Percentiles rank a stretch among this genome's conserved stretches.
Evolutionary conservation across 2,329 filamentous ascomycete genomes (phyloP).

Genomic region (Cytospora leucostoma): DNA sequence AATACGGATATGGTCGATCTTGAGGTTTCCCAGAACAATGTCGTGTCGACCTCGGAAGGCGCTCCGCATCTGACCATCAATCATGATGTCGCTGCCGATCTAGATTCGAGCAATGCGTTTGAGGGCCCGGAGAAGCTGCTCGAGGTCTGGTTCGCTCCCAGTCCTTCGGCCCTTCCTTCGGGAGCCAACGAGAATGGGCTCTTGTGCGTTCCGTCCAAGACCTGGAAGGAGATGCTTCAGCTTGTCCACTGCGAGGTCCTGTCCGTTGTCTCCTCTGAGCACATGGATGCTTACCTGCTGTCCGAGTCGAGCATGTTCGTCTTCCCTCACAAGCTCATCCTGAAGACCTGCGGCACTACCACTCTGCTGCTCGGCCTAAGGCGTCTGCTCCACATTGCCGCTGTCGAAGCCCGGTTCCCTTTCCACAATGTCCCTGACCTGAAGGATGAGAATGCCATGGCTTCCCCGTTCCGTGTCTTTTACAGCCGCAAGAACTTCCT

Average conservation of each 20-base stretch:
- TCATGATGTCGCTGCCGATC: slow-evolving; percentile 86
- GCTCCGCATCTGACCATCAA: slow-evolving; percentile 96
- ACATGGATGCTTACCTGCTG: slow-evolving; percentile 93
- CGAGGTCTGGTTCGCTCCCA: slow-evolving; percentile 96
- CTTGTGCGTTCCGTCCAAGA: slow-evolving; percentile 80
- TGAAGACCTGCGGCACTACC: slow-evolving; percentile 98
- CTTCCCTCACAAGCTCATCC: slow-evolving; percentile 97
- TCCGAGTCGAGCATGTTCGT: slow-evolving; percentile 99
- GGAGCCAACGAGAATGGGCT: slow-evolving; percentile 74
- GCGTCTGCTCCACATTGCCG: slow-evolving; percentile 89
- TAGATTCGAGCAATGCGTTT: slow-evolving; percentile 95
- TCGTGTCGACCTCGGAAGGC: slow-evolving; percentile 75
- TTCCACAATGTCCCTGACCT: slow-evolving; percentile 69
- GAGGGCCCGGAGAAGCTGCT: slow-evolving; percentile 98
- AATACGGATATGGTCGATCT: slow-evolving; percentile 77
- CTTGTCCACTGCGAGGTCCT: slow-evolving; percentile 98
- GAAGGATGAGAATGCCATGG: slow-evolving; percentile 70
- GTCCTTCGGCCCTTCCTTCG: slow-evolving; percentile 69
- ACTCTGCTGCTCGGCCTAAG: slow-evolving; percentile 88
- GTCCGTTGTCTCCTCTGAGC: slow-evolving; percentile 88
- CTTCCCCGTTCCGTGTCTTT: slow-evolving; percentile 92
- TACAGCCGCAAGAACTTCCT: slow-evolving; percentile 99
- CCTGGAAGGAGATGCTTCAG: slow-evolving; percentile 96
- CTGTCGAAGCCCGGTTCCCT: slow-evolving; percentile 84
- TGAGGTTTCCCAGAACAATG: slow-evolving; percentile 78